A percentile compares a stretch with the other conserved stretches of the same genome.
These are phyloP conservation scores for Neurospora sp. DNA, from an alignment of 495 filamentous ascomycete genomes.

Conservation along the genomic window DNA sequence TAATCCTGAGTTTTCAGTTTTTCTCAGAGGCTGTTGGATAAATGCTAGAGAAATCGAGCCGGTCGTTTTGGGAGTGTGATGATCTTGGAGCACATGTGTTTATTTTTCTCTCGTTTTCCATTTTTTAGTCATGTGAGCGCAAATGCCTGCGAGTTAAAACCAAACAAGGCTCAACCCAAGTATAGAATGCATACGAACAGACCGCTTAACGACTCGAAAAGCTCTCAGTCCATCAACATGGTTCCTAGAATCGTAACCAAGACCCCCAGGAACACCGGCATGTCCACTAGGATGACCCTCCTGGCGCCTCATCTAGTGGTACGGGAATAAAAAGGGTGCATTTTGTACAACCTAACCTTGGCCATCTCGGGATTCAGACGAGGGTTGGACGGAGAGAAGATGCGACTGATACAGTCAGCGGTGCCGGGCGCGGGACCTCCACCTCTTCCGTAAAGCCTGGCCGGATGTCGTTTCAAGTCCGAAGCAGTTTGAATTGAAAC, in stretches of 20 bases:
- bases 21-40: background rate
- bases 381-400: background rate
- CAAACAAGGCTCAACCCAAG: no score
- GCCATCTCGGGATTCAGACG: background rate
- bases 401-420: background rate
- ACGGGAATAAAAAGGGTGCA: background rate
- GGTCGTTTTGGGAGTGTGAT: no score
- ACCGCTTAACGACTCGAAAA: background rate
- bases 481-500: no score
- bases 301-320: background rate
- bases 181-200: no score
- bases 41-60: background rate
- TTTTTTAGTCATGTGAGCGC: no score
- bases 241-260: background rate
- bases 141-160: no score
- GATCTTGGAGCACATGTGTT: no score
- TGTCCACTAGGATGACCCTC: no score
- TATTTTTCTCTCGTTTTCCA: no score
- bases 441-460: background rate
- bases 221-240: background rate
- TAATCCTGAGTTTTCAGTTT: background rate
- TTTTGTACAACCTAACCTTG: background rate
- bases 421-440: background rate
- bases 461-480: background rate
- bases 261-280: no score